These are phyloP conservation scores for Geotrichum klebahnii DNA, from an alignment of 1,139 yeast species.

Conservation along the genomic window DNA sequence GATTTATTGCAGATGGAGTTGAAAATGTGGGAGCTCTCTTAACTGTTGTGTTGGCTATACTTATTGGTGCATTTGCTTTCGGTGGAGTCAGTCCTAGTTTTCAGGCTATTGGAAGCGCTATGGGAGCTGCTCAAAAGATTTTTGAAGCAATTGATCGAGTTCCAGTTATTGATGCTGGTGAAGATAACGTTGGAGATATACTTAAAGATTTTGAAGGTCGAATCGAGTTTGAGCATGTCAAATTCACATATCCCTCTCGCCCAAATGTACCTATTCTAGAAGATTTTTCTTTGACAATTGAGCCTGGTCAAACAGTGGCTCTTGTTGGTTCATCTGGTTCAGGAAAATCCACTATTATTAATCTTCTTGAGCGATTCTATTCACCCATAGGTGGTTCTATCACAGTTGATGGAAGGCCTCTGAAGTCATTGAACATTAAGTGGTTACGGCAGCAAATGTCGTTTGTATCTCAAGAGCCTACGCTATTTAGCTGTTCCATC, in stretches of 20 bases:
- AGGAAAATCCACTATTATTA: conserved; percentile 82
- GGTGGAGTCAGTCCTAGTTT: conserved; percentile 44
- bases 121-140: conserved; percentile 43
- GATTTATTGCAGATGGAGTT: conserved; percentile 39
- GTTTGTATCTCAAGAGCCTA: conserved; percentile 86
- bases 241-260: conserved; percentile 82
- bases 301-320: conserved; percentile 76
- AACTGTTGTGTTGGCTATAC: conserved; percentile 41
- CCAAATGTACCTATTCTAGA: conserved; percentile 68
- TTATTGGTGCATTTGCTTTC: conserved; percentile 44
- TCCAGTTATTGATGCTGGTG: conserved; percentile 40
- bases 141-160: conserved; percentile 44
- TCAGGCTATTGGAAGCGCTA: conserved; percentile 41
- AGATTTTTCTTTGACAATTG: conserved; percentile 56
- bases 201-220: conserved; percentile 43
- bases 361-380: conserved; percentile 68
- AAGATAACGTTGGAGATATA: conserved; percentile 36
- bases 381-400: conserved; percentile 59
- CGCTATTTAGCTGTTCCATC: conserved; percentile 72
- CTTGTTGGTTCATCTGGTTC: conserved; percentile 91
- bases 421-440: conserved; percentile 61
- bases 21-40: conserved; percentile 37
- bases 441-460: conserved; percentile 73
- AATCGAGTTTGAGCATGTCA: conserved; percentile 60
- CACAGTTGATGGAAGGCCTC: conserved; percentile 60